These are phyloP conservation scores for Casuarina glauca DNA, from an alignment of 306 rosid genomes.

Conservation along the genomic window DNA sequence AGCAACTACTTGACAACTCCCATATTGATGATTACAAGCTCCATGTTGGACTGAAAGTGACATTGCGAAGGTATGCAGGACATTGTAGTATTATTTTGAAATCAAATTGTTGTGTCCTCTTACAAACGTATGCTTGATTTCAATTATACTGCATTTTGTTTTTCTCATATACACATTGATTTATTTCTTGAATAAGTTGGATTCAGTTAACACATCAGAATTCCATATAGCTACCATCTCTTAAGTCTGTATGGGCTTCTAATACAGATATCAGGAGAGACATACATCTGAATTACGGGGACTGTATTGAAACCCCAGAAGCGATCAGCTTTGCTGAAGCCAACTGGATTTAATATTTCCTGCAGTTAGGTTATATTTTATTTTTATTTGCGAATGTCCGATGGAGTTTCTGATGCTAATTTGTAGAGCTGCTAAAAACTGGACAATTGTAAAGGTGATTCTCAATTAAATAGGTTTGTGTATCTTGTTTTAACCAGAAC, in stretches of 20 bases:
- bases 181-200: too few relatives aligned
- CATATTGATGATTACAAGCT: slow-evolving; percentile 88
- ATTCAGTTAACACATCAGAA: neutral
- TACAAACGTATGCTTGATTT: neutral
- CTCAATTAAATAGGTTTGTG: neutral
- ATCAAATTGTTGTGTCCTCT: neutral
- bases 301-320: neutral
- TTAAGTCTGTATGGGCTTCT: neutral
- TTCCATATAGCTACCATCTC: neutral
- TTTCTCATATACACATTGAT: neutral
- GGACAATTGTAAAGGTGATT: neutral
- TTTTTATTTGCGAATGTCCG: neutral
- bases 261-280: neutral
- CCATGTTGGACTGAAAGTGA: slow-evolving; percentile 70
- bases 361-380: neutral
- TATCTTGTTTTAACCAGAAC: neutral
- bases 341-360: neutral
- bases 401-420: neutral
- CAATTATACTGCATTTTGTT: neutral
- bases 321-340: neutral
- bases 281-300: neutral
- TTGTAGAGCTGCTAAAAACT: neutral
- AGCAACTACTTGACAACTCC: slow-evolving; percentile 96
- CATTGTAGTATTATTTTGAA: neutral
- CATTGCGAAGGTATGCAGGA: slow-evolving; percentile 75